Conservation (phyloP, 768 basidiomycete species). For the Roridomyces roridus region DNA sequence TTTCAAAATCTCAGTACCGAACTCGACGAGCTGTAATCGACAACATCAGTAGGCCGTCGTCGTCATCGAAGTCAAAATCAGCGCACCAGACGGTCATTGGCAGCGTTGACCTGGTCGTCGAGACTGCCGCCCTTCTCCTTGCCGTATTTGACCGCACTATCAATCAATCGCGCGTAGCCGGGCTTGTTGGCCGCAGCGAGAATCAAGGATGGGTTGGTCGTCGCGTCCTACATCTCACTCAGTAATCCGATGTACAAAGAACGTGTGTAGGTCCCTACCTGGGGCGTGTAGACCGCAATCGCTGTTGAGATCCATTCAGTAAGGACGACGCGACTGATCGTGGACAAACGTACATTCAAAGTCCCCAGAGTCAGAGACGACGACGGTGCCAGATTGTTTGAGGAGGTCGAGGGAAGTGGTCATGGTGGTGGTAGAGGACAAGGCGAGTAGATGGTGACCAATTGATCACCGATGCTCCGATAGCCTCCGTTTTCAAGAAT, state of each 20-base stretch:
- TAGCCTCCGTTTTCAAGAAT: too few species aligned
- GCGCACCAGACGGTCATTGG: conserved; percentile 88
- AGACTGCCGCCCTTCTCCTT: conserved; percentile 83
- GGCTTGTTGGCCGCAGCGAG: conserved; percentile 92
- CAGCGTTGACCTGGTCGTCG: conserved; percentile 77
- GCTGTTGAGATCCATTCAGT: conserved; percentile 51
- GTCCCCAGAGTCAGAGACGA: conserved; percentile 97
- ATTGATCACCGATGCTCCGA: not conserved
- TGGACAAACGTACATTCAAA: conserved; percentile 73
- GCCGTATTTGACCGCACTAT: conserved; percentile 73
- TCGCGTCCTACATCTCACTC: conserved; percentile 74
- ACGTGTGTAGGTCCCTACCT: conserved; percentile 41
- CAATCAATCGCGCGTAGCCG: conserved; percentile 82
- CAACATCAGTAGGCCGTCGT: not conserved
- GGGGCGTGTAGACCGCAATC: conserved; percentile 97
- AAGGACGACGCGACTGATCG: conserved; percentile 23
- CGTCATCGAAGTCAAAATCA: not conserved
- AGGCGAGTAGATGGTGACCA: conserved; percentile 1
- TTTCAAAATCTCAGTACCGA: conserved; percentile 92
- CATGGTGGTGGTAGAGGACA: conserved; percentile 58
- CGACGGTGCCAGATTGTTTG: conserved; percentile 92
- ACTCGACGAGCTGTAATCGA: conserved; percentile 83
- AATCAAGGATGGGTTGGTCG: conserved; percentile 96
- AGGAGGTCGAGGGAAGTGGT: conserved; percentile 82
- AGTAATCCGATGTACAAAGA: conserved; percentile 2